Base-by-base conservation (phyloP, 2,329 filamentous ascomycete genomes). In the Aphanoascus verrucosus region DNA sequence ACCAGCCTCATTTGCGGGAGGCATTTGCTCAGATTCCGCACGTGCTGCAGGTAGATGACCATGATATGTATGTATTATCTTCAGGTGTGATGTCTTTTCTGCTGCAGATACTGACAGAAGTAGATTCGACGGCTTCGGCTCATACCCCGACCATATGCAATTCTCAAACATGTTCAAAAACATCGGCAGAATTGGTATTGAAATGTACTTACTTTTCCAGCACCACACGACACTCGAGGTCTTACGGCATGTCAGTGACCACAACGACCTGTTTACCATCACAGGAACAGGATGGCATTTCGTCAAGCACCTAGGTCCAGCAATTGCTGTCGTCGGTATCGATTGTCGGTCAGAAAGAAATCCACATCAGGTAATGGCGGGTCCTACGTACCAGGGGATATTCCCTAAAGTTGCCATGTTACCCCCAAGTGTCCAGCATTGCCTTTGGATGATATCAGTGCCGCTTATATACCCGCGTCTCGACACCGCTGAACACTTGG, bases 231-330 rank as follows among this genome's bases (percentile, higher is more conserved):
- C 91, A 0, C 77, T 94, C 2, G 93, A 97, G 65, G 86, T 97
- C 41, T 80, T 98, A 54, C 86, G 90, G 50, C 91, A 94, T 61
- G 84, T 94, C 55, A 86, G 79, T 63, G 86, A 87, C 45, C 93
- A 98, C 64, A 78, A 83, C 46, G 93, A 98, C 62, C 80, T 98
- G 5, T 98, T 98, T 71, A 97, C 91, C 1, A 85, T 98, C 53
- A 97, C 93, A 0, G 91, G 93, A n/a, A 86, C 86, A 17, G 93
- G 93, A 6, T 98, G 93, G 93, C 93, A 98, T 69, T 98, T 97
- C 68, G 82, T 98, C 70, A 98, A 98, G 70, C 96, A 86, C 63
- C 80, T 98, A 5, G 93, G 93, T 0, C 93, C 93, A 0, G 87
- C 87, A 3, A 84, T 98, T 11, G 89, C 88, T 0, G 85, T 94